Base-by-base conservation (phyloP, 164 flowering plant genomes). In the Liriodendron chinense region DNA sequence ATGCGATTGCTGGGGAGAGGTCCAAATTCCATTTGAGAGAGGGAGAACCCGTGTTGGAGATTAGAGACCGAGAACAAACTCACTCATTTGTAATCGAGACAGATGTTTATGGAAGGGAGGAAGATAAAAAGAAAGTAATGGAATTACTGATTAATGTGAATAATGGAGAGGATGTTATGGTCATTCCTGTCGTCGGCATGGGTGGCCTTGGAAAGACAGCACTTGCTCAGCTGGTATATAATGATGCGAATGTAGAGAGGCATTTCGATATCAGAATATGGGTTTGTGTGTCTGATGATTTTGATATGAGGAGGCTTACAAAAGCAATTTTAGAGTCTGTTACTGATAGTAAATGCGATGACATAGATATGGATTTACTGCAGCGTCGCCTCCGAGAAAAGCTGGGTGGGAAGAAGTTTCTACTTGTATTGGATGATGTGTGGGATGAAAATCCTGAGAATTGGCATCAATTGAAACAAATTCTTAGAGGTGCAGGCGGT, bases 391-490 rank as follows among this genome's bases (percentile, higher is more conserved):
- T 77, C 22, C n/a, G 49, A 50, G 66, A 66, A 20, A 23, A 6
- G 6, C 28, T 77, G 20, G 14, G 10, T 8, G 67, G 56, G n/a
- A 77, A 67, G 72, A 77, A 61, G 34, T 49, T 72, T 12, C 72
- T 77, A 25, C 71, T 77, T 47, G 78, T 76, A 5, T 47, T 76
- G 18, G 79, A 77, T 72, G 79, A 77, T 72, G 75, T 77, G 1
- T 77, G 79, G 79, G 56, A 77, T 68, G 75, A 72, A 49, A 48
- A 72, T 34, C 21, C 23, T 6, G 24, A 7, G 9, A 34, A 66
- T 0, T 77, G 72, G 67, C 57, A 65, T 4, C 22, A 9, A 0
- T 43, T 77, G 47, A 13, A 12, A 14, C 7, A 20, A 24, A 21
- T 61, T 1, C 59, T 77, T 18, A 22, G 63, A 22, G 71, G 70